These are phyloP conservation scores for Heracleum sosnowskyi DNA, from an alignment of 129 eudicot genomes.

Conservation along the genomic window DNA sequence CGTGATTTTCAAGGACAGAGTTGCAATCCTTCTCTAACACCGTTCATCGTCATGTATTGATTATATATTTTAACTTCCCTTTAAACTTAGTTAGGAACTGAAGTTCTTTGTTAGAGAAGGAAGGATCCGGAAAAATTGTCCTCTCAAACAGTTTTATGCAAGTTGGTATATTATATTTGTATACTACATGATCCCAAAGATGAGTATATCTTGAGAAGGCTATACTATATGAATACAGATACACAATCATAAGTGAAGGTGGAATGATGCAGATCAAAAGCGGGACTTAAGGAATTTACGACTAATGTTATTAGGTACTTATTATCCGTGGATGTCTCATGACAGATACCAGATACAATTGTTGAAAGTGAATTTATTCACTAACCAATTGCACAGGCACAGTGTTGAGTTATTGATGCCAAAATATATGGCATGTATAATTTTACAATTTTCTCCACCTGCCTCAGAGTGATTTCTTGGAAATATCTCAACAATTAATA, in stretches of 20 bases:
- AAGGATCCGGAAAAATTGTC: neutral
- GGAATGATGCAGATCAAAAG: neutral
- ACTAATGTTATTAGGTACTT: neutral
- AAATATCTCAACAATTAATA: neutral
- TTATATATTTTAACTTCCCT: neutral
- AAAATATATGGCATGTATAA: neutral
- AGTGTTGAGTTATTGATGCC: neutral
- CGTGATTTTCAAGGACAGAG: neutral
- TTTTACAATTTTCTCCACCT: neutral
- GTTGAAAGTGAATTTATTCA: neutral
- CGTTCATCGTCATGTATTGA: neutral
- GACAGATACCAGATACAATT: neutral
- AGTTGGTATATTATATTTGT: neutral
- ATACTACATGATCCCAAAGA: neutral
- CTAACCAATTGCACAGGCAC: neutral
- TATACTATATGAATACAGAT: neutral
- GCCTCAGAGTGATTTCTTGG: neutral
- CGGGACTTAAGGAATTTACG: neutral
- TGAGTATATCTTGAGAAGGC: neutral
- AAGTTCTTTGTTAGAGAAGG: neutral
- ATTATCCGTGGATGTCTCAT: neutral
- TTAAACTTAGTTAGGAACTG: neutral
- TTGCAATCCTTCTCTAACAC: too few species aligned
- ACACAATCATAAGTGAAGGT: neutral
- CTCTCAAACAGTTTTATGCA: neutral